A percentile compares a stretch with the other conserved stretches of the same genome.
These are phyloP conservation scores for Eucalyptus erythrocorys DNA, from an alignment of 345 rosid species.

Conservation along the genomic window DNA sequence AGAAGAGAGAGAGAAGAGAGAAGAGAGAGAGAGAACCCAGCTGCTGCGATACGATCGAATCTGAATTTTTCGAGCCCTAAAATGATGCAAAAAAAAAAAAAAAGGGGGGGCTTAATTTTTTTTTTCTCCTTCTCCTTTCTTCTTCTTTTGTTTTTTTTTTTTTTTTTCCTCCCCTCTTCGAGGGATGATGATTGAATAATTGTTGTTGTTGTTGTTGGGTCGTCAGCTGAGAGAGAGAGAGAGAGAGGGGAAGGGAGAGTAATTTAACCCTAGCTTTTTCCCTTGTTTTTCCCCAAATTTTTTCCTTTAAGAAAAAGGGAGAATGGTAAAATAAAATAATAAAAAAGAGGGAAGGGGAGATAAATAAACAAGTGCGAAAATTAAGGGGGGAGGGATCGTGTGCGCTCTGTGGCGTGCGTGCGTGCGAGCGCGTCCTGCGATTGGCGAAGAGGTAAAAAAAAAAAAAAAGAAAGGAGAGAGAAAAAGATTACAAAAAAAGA, in stretches of 20 bases:
- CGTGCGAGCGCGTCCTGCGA: not conserved
- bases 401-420: not conserved
- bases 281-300: not conserved
- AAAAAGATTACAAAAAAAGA: too few species aligned
- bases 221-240: not conserved
- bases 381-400: not conserved
- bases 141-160: not conserved
- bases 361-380: not conserved
- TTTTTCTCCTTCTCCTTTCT: not conserved
- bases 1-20: not conserved
- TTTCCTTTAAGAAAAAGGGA: not conserved
- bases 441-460: not conserved
- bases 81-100: not conserved
- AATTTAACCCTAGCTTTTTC: not conserved
- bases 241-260: not conserved
- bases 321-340: not conserved
- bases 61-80: not conserved
- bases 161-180: not conserved
- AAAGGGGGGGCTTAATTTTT: not conserved
- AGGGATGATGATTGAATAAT: not conserved
- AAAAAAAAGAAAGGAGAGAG: not conserved
- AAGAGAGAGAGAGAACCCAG: not conserved
- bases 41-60: not conserved
- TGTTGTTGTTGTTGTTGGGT: not conserved
- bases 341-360: not conserved